These are phyloP conservation scores for Rhodotorula sp. DNA, from an alignment of 1,284 basidiomycete genomes.

Conservation along the genomic window DNA sequence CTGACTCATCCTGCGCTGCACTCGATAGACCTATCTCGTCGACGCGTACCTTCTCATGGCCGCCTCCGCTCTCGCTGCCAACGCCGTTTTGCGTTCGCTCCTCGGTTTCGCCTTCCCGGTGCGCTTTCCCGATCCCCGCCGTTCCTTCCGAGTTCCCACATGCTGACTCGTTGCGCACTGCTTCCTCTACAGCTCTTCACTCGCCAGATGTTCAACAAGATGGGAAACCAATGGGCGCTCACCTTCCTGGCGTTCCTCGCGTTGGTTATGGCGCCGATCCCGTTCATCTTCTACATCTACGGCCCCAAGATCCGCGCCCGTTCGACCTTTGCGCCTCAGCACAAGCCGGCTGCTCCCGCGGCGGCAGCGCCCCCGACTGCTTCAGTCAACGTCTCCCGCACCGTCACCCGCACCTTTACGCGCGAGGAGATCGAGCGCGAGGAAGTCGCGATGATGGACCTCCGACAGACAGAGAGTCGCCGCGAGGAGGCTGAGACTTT, in stretches of 20 bases:
- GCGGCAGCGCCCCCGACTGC: background rate
- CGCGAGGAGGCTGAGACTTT: conserved; percentile 11
- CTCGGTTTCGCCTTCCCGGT: conserved; percentile 46
- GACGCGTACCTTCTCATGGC: conserved; percentile 55
- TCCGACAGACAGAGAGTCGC: background rate
- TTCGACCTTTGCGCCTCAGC: conserved; percentile 36
- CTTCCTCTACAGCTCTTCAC: conserved; percentile 42
- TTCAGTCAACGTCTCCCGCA: background rate
- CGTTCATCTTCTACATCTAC: conserved; percentile 54
- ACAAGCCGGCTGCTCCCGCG: conserved; percentile 17
- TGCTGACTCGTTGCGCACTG: background rate
- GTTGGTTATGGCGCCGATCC: conserved; percentile 57
- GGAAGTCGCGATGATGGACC: conserved; percentile 16
- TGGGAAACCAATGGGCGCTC: conserved; percentile 67
- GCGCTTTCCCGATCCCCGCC: background rate
- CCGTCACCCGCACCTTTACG: background rate
- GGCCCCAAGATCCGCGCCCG: conserved; percentile 47
- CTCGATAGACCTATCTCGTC: conserved; percentile 29
- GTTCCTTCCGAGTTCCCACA: background rate
- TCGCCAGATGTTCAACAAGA: conserved; percentile 57
- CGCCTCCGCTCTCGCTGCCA: conserved; percentile 66
- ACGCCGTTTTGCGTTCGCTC: conserved; percentile 64
- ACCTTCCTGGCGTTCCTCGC: conserved; percentile 63
- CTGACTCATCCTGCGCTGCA: background rate
- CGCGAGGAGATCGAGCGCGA: conserved; percentile 18